phyloP scores from a whole-genome alignment of 139 green algal genomes.

The Coelastrella sp. region DNA sequence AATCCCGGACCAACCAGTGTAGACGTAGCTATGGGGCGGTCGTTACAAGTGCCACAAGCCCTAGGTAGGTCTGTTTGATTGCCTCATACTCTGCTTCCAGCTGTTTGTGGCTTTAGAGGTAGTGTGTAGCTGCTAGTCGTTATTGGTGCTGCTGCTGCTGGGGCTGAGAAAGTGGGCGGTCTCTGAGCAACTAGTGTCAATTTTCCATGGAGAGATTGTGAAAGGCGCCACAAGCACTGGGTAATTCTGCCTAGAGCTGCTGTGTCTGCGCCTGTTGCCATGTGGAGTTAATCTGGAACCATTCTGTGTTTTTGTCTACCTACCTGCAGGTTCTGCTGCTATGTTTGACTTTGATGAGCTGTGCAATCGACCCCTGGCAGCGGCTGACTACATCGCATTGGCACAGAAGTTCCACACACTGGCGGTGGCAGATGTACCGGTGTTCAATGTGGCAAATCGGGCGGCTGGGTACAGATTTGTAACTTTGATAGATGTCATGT shows the following conservation, averaged over 20 bases:
- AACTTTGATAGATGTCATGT: slow-evolving; percentile 95
- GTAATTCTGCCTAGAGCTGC: slow-evolving; percentile 49
- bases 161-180: slow-evolving; percentile 6
- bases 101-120: no score
- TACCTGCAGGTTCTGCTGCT: slow-evolving; percentile 62
- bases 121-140: background rate
- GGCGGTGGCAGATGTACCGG: slow-evolving; percentile 83
- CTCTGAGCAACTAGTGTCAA: slow-evolving; percentile 51
- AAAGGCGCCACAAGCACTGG: slow-evolving; percentile 70
- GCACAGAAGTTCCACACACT: slow-evolving; percentile 82
- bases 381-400: slow-evolving; percentile 93
- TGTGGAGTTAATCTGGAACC: no score
- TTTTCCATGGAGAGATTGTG: slow-evolving; percentile 88
- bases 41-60: slow-evolving; percentile 73
- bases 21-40: slow-evolving; percentile 87
- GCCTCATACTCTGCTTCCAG: no score
- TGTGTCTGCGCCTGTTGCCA: no score
- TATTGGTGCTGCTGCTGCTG: slow-evolving; percentile 36
- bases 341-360: slow-evolving; percentile 90
- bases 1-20: slow-evolving; percentile 48
- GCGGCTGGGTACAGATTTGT: slow-evolving; percentile 91
- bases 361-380: slow-evolving; percentile 84
- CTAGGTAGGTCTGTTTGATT: slow-evolving; percentile 54
- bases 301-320: no score
- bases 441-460: slow-evolving; percentile 77